These are phyloP conservation scores for Thraustochytrium striatum DNA, from an alignment of 352 stramenopile genomes.

Conservation along the genomic window DNA sequence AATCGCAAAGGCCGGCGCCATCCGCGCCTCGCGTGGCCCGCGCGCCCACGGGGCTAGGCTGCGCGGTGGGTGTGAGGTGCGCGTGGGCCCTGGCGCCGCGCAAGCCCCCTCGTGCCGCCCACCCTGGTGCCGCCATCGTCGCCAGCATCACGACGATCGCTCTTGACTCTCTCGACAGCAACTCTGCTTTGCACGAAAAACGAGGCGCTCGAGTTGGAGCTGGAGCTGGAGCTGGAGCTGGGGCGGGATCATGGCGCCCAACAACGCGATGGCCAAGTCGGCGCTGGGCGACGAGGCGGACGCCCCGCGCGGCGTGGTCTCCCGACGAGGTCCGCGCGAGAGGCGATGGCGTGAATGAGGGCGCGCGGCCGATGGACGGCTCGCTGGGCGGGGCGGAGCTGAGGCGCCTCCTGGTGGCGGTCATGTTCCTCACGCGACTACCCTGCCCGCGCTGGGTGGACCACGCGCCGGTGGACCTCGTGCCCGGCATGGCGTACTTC, in stretches of 20 bases:
- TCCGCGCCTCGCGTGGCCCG: too few species aligned
- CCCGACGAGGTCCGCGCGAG: slow-evolving; percentile 37
- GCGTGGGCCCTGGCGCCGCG: too few species aligned
- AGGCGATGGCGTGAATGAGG: slow-evolving; percentile 42
- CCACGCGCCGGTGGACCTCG: slow-evolving; percentile 60
- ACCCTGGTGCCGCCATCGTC: too few species aligned
- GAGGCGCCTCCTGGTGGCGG: slow-evolving; percentile 50
- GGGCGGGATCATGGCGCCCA: slow-evolving; percentile 43
- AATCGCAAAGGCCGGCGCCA: too few species aligned
- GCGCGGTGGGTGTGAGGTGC: too few species aligned
- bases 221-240: too few species aligned
- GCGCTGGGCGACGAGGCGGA: slow-evolving; percentile 16
- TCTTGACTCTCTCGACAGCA: too few species aligned
- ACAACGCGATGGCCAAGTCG: slow-evolving; percentile 26
- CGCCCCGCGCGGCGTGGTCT: not conserved
- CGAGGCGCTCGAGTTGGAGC: too few species aligned
- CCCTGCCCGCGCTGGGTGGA: slow-evolving; percentile 60
- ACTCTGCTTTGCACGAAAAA: too few species aligned
- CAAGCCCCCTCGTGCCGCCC: too few species aligned
- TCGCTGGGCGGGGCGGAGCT: slow-evolving; percentile 31
- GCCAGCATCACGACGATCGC: too few species aligned
- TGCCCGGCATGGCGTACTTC: slow-evolving; percentile 62
- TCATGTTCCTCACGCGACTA: slow-evolving; percentile 63
- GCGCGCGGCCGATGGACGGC: not conserved
- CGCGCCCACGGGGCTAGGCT: too few species aligned